phyloP scores from a whole-genome alignment of 139 green algal genomes.

The Pedinophyceae sp. region DNA sequence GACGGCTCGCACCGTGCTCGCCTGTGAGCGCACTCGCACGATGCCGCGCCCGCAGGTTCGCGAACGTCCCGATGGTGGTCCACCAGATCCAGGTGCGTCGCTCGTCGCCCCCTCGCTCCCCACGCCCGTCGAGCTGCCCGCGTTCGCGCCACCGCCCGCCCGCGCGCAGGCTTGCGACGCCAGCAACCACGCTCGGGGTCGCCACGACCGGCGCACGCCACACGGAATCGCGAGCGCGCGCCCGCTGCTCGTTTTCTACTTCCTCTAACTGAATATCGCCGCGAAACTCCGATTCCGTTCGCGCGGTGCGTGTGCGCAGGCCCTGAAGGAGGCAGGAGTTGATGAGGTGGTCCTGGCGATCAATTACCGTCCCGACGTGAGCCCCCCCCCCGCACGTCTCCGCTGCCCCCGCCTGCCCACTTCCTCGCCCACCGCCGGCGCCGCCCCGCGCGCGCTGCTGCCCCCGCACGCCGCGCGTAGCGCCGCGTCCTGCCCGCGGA shows the following conservation, averaged over 20 bases:
- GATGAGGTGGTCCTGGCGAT: slow-evolving; percentile 92
- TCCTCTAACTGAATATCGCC: background rate
- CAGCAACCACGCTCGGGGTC: background rate
- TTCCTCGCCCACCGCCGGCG: no score
- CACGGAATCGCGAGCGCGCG: no score
- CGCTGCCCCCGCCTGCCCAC: no score
- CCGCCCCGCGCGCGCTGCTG: no score
- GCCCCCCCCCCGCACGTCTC: no score
- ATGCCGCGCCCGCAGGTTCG: no score
- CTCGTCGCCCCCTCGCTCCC: no score
- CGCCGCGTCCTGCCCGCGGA: no score
- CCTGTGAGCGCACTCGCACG: no score
- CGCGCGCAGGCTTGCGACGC: background rate
- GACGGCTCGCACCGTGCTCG: no score
- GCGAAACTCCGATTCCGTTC: slow-evolving; percentile 8
- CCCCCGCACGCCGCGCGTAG: no score
- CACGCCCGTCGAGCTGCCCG: no score
- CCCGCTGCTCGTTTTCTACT: background rate
- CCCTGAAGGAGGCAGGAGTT: slow-evolving; percentile 72
- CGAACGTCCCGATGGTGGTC: slow-evolving; percentile 97
- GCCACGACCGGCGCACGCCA: background rate
- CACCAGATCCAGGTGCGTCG: slow-evolving; percentile 92
- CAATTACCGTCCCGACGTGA: slow-evolving; percentile 83
- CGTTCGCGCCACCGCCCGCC: background rate
- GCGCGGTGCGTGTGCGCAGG: slow-evolving; percentile 28